Percentiles rank a stretch among this genome's conserved stretches.
phyloP scores from a whole-genome alignment of 225 moss, liverwort and hornwort species.

The Polytrichum formosum region DNA sequence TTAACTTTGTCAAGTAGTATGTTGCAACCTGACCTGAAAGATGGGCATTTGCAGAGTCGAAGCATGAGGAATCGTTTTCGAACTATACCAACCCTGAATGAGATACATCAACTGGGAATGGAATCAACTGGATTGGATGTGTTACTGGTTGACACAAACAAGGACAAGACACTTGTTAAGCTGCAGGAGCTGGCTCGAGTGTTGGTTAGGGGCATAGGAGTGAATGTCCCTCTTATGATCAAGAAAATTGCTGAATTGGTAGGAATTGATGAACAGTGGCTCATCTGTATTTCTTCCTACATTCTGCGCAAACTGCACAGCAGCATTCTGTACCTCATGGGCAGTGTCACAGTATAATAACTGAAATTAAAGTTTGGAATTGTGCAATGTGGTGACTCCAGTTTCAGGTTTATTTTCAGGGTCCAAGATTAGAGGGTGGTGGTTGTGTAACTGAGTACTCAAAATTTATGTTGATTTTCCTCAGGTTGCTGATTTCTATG shows the following conservation, averaged over 20 bases:
- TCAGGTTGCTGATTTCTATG: conserved; percentile 95
- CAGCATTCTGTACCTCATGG: too few species aligned
- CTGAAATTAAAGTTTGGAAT: too few species aligned
- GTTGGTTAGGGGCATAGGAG: conserved; percentile 65
- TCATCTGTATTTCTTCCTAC: neutral
- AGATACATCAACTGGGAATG: conserved; percentile 58
- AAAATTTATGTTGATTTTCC: neutral
- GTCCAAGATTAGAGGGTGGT: too few species aligned
- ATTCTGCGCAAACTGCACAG: too few species aligned
- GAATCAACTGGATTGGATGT: conserved; percentile 62
- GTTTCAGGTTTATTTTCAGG: too few species aligned
- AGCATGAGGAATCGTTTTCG: conserved; percentile 66
- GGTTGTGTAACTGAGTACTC: too few species aligned
- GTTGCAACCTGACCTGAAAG: too few species aligned
- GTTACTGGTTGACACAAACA: conserved; percentile 70
- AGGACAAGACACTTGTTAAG: conserved; percentile 67
- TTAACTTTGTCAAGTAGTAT: too few species aligned
- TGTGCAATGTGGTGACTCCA: too few species aligned
- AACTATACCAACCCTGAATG: conserved; percentile 77
- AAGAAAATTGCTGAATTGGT: conserved; percentile 97
- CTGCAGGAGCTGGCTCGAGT: conserved; percentile 73
- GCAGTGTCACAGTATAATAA: too few species aligned
- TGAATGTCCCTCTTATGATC: conserved; percentile 63
- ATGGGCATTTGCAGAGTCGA: conserved; percentile 54
- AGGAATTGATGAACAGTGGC: conserved; percentile 10